Base-by-base conservation (phyloP, 495 filamentous ascomycete genomes). In the Penicillium longicatenatum region DNA sequence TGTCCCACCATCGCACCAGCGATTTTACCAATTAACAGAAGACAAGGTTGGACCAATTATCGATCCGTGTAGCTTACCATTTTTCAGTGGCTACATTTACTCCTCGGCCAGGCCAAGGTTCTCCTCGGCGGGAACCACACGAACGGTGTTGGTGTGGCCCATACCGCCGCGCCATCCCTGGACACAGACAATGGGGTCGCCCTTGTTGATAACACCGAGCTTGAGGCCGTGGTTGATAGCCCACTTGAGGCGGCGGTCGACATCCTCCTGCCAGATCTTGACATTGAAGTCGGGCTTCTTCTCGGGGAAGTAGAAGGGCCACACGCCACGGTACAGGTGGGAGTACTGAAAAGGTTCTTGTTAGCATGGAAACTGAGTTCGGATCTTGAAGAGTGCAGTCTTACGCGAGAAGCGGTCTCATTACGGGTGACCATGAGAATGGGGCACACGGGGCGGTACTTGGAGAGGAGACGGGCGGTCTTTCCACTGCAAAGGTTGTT, bases 401-500 rank as follows among this genome's bases (percentile, higher is more conserved):
- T 73, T 76, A 86, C 83, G 50, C 94, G 80, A 33, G 91, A 87
- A 43, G 95, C 92, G 47, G 81, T 84, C 21, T 86, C 70, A 73
- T 89, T 97, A 57, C 95, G 86, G 55, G 92, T 95, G 63, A 98
- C 88, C 94, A 97, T 98, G 79, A 98, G 88, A 73, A 98, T 96
- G 50, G 94, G 94, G 86, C 94, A 97, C 51, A 97, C 92, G 26
- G 94, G 94, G 67, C 94, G 89, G 79, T 98, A 98, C 81, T 98
- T 98, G 75, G 94, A 96, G 59, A 98, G 81, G 42, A 97, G 84
- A 65, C 94, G 91, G 60, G 94, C 94, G 58, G 93, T 96, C 62
- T 87, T 87, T 63, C 94, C 94, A 66, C 86, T 89, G 42, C n/a
- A 4, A 63, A 37, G 35, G 45, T 44, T 20, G 59, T 78, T 54